Base-by-base conservation (phyloP, 441 rosid species). In the Biscutella laevigata region DNA sequence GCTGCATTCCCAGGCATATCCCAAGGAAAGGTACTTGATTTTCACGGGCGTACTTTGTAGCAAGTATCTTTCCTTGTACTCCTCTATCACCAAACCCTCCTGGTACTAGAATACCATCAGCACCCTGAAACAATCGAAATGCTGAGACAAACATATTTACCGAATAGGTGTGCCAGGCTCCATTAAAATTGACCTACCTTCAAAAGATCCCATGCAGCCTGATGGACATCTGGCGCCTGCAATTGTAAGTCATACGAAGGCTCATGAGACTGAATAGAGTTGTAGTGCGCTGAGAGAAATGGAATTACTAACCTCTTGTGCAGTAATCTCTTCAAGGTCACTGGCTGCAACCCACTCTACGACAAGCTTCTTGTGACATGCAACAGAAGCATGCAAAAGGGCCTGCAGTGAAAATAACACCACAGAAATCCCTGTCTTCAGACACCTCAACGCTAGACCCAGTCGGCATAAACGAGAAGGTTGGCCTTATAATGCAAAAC, bases 41-140 rank as follows among this genome's bases (percentile, higher is more conserved):
- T 62, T 89, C 94, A 54, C 99, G 84, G 38, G 97, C 96, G 59
- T 83, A 80, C 61, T 81, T 84, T 7, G 95, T 83, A 17, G 99
- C 91, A 42, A 83, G 71, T 67, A 94, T 86, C 73, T 89, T 94
- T 57, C 99, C 99, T 59, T 81, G 71, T 50, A 94, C 96, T 20
- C 99, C 99, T 59, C 99, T 76, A 66, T 83, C 87, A 43, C 99
- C 99, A 73, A 94, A 94, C 43, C 99, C 99, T 71, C 97, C 99
- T 1, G 99, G 99, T 47, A 94, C 99, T 62, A 94, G 87, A 70
- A 89, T 25, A 11, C 96, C 97, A 80, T 89, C 83, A 28, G 96
- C 83, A 62, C 77, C 95, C 97, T 92, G 72, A 34, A 45, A 53
- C 13, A 65, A 14, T 48, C 46, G 27, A 29, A 49, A 24, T 32